Conservation (phyloP, 768 basidiomycete species). For the Udeniomyces megalosporus region DNA sequence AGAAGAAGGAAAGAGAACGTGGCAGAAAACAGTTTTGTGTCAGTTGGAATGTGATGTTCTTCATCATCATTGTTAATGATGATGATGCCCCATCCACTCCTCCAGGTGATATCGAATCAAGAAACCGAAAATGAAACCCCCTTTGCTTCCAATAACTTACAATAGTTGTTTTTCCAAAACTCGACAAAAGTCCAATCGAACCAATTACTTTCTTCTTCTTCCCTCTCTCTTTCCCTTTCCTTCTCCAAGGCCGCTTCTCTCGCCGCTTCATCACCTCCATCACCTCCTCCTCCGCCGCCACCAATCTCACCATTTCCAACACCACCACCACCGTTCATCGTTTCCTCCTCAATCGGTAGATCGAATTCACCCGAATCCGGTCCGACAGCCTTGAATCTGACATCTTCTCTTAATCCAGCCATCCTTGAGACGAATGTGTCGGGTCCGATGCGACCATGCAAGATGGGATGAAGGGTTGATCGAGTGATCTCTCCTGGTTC, state of each 20-base stretch:
- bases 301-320: not conserved
- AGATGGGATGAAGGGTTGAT: slow-evolving; percentile 79
- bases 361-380: slow-evolving; percentile 41
- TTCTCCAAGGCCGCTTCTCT: not conserved
- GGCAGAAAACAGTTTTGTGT: not conserved
- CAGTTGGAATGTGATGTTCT: not conserved
- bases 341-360: slow-evolving; percentile 10
- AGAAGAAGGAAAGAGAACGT: not conserved
- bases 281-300: slow-evolving; percentile 14
- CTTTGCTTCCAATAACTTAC: too few relatives aligned
- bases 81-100: too few relatives aligned
- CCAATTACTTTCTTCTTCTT: slow-evolving; percentile 58
- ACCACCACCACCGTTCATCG: too few relatives aligned
- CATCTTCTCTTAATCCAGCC: slow-evolving; percentile 74
- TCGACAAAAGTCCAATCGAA: slow-evolving; percentile 97
- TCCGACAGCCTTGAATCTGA: slow-evolving; percentile 73
- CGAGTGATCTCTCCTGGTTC: slow-evolving; percentile 92
- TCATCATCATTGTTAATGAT: too few relatives aligned
- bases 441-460: slow-evolving; percentile 65
- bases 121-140: too few relatives aligned
- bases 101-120: too few relatives aligned
- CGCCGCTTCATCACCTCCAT: too few relatives aligned
- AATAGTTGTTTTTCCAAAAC: slow-evolving; percentile 96
- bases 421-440: slow-evolving; percentile 78
- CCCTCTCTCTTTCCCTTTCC: slow-evolving; percentile 40